A percentile compares a stretch with the other conserved stretches of the same genome.
phyloP scores from a whole-genome alignment of 495 filamentous ascomycete genomes.

The Astrothelium subdiscretum region DNA sequence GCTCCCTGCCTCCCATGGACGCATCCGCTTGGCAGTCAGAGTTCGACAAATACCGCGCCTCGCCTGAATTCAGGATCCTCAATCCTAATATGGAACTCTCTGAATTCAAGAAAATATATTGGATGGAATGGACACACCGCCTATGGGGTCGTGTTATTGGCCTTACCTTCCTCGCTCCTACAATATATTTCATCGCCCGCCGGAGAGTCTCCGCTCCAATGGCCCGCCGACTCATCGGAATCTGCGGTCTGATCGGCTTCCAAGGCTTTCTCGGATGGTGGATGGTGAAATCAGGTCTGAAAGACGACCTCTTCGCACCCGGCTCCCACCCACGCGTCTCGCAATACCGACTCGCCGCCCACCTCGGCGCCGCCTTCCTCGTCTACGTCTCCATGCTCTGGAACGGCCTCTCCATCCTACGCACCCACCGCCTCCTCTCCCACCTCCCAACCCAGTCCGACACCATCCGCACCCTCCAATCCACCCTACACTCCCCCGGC shows the following conservation, averaged over 20 bases:
- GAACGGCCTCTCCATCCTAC: conserved; percentile 76
- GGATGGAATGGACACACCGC: conserved; percentile 97
- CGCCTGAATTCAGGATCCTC: conserved; percentile 80
- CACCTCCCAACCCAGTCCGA: conserved; percentile 46
- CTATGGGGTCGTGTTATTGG: conserved; percentile 93
- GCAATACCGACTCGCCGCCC: conserved; percentile 85
- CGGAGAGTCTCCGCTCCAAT: conserved; percentile 68
- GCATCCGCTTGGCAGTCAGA: conserved; percentile 74
- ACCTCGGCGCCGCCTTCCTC: conserved; percentile 78
- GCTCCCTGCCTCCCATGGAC: conserved; percentile 74
- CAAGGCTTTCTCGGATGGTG: conserved; percentile 96
- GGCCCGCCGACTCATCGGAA: conserved; percentile 65
- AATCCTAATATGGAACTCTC: conserved; percentile 83
- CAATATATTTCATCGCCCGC: conserved; percentile 75
- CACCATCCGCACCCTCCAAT: conserved; percentile 41
- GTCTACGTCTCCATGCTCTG: conserved; percentile 92
- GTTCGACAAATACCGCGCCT: conserved; percentile 80
- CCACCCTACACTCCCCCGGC: conserved; percentile 48
- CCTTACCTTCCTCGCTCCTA: conserved; percentile 75
- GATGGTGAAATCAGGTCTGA: conserved; percentile 96
- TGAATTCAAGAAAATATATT: conserved; percentile 98
- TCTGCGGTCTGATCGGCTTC: conserved; percentile 81
- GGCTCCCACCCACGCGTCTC: conserved; percentile 84
- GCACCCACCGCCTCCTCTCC: conserved; percentile 52
- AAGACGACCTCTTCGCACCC: conserved; percentile 85